Evolutionary conservation across 768 basidiomycete genomes (phyloP).

Genomic region (Mycena capillaripes): DNA sequence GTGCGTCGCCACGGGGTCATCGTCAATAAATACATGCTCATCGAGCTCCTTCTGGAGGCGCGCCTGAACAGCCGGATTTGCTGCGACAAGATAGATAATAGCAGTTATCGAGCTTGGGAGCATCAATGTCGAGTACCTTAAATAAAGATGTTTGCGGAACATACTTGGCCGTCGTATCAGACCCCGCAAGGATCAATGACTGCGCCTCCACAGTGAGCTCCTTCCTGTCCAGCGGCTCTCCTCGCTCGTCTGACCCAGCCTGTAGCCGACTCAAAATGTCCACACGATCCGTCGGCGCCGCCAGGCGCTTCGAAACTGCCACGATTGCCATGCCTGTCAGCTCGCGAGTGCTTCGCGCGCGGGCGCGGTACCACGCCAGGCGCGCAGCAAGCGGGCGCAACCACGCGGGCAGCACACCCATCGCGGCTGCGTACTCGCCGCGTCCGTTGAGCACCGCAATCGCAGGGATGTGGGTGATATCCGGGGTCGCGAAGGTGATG

Average conservation of each 20-base stretch:
- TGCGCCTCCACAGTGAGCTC: constrained; percentile 92
- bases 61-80: constrained; percentile 71
- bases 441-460: constrained; percentile 89
- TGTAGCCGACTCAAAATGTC: constrained; percentile 89
- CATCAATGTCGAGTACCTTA: background rate
- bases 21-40: constrained; percentile 67
- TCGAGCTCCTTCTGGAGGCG: constrained; percentile 86
- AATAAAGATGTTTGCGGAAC: constrained; percentile 38
- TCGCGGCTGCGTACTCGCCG: constrained; percentile 88
- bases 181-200: constrained; percentile 89
- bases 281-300: constrained; percentile 75
- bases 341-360: constrained; percentile 72
- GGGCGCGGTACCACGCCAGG: constrained; percentile 82
- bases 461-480: constrained; percentile 78
- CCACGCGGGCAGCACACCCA: constrained; percentile 81
- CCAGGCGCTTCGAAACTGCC: constrained; percentile 81
- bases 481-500: constrained; percentile 52
- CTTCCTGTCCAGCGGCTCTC: constrained; percentile 81
- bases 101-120: constrained; percentile 83
- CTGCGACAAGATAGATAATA: constrained; percentile 87
- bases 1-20: constrained; percentile 71
- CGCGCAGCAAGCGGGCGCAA: constrained; percentile 72
- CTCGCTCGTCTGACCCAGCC: constrained; percentile 80
- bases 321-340: constrained; percentile 85
- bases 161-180: constrained; percentile 94